These are phyloP conservation scores for Monosporascus sp. DNA, from an alignment of 2,329 filamentous ascomycete genomes.

Conservation along the genomic window DNA sequence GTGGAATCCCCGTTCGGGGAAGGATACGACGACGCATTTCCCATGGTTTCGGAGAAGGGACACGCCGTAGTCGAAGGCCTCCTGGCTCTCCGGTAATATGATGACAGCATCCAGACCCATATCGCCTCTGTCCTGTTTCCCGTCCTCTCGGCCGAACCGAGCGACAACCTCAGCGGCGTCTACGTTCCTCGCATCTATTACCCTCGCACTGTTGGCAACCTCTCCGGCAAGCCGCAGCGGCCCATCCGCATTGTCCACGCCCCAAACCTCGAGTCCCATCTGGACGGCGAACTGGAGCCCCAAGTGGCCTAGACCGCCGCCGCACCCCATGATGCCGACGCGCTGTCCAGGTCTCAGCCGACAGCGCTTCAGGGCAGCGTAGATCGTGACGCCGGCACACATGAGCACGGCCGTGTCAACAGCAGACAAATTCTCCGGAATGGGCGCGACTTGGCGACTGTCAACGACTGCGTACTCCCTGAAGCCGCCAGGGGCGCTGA, in stretches of 20 bases:
- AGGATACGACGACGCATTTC: slow-evolving; percentile 40
- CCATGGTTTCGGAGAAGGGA: slow-evolving; percentile 37
- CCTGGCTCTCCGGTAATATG: slow-evolving; percentile 40
- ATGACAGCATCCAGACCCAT: slow-evolving; percentile 42
- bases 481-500: slow-evolving; percentile 31
- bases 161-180: slow-evolving; percentile 13
- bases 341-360: slow-evolving; percentile 24
- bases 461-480: slow-evolving; percentile 38
- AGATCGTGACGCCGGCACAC: slow-evolving; percentile 38
- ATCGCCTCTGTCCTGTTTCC: slow-evolving; percentile 27
- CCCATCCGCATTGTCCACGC: slow-evolving; percentile 32
- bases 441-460: slow-evolving; percentile 26
- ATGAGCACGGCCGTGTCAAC: slow-evolving; percentile 35
- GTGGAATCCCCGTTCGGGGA: slow-evolving; percentile 37
- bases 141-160: slow-evolving; percentile 30
- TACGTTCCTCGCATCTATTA: slow-evolving; percentile 33
- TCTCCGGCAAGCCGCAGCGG: slow-evolving; percentile 28
- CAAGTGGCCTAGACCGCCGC: slow-evolving; percentile 24
- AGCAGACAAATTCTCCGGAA: slow-evolving; percentile 27
- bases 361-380: slow-evolving; percentile 33
- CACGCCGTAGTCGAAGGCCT: slow-evolving; percentile 41
- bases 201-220: slow-evolving; percentile 25
- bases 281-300: slow-evolving; percentile 21
- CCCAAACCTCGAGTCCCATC: slow-evolving; percentile 30
- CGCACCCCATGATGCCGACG: slow-evolving; percentile 35